Evolutionary conservation across 2,329 filamentous ascomycete species (phyloP).

Genomic region (Fusarium sp.): DNA sequence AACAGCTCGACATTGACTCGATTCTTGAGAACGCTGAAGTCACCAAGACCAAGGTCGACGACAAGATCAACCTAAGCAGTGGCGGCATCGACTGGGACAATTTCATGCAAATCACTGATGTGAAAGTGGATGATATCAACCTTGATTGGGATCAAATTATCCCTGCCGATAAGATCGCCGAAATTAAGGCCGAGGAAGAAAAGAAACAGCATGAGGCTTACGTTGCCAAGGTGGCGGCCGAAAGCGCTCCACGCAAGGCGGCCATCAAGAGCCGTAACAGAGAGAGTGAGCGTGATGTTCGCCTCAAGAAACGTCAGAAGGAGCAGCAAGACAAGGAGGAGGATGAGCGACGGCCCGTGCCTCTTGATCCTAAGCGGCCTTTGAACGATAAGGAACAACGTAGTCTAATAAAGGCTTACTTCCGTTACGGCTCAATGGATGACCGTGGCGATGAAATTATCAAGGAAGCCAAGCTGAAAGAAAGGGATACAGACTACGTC

Average conservation of each 20-base stretch:
- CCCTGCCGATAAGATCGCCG: slow-evolving; percentile 89
- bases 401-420: slow-evolving; percentile 89
- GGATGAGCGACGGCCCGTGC: slow-evolving; percentile 76
- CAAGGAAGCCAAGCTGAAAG: slow-evolving; percentile 84
- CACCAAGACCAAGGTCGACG: slow-evolving; percentile 94
- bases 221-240: slow-evolving; percentile 82
- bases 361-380: slow-evolving; percentile 87
- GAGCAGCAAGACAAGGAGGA: slow-evolving; percentile 75
- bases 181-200: slow-evolving; percentile 90
- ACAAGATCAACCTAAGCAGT: slow-evolving; percentile 90
- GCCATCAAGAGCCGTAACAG: slow-evolving; percentile 68
- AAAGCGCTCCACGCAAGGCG: slow-evolving; percentile 84
- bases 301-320: slow-evolving; percentile 74
- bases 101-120: slow-evolving; percentile 97
- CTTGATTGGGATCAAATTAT: slow-evolving; percentile 99
- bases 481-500: slow-evolving; percentile 85
- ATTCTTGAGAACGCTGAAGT: slow-evolving; percentile 97
- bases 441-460: slow-evolving; percentile 90
- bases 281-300: slow-evolving; percentile 72
- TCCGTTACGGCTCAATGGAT: slow-evolving; percentile 90
- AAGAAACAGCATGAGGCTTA: slow-evolving; percentile 85
- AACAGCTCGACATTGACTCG: slow-evolving; percentile 97
- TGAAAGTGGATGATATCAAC: slow-evolving; percentile 84
- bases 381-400: slow-evolving; percentile 93
- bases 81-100: slow-evolving; percentile 89